A percentile compares a stretch with the other conserved stretches of the same genome.
phyloP scores from a whole-genome alignment of 176 grass and related monocot species.

The Zea mays region Zm-B73-REFERENCE-NAM-5.0 NC_050098.1:40102501-40103000 shows the following conservation, averaged over 20 bases:
- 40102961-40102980: conserved; percentile 30
- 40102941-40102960: conserved; percentile 26
- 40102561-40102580: no score
- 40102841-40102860: conserved; percentile 10
- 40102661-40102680: conserved; percentile 74
- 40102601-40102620: conserved; percentile 73
- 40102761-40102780: not conserved
- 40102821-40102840: not conserved
- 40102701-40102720: not conserved
- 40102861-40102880: not conserved
- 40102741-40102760: not conserved
- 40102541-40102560: no score
- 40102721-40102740: no score
- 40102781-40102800: not conserved
- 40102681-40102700: conserved; percentile 45
- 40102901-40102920: conserved; percentile 18
- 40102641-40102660: conserved; percentile 75
- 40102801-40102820: not conserved
- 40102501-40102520: no score
- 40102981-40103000: conserved; percentile 1
- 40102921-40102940: conserved; percentile 29
- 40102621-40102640: conserved; percentile 71
- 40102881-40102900: not conserved
- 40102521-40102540: no score
- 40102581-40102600: no score